These are phyloP conservation scores for Ophiostoma sp. DNA, from an alignment of 2,329 filamentous ascomycete species.

Conservation along the genomic window DNA sequence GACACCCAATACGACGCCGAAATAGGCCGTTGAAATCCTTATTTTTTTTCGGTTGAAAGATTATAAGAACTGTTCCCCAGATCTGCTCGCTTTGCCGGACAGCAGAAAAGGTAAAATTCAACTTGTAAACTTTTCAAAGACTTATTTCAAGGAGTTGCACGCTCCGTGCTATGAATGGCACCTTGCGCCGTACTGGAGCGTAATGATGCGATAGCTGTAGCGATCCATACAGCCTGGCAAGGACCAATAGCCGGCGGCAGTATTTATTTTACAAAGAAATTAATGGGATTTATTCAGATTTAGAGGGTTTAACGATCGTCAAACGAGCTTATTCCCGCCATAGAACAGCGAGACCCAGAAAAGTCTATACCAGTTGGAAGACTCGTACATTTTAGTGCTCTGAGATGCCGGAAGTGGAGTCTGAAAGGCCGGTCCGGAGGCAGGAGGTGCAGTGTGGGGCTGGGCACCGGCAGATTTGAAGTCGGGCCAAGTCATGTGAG, in stretches of 20 bases:
- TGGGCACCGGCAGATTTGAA: not conserved
- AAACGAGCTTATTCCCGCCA: not conserved
- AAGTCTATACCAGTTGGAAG: constrained; percentile 6
- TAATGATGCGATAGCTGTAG: not conserved
- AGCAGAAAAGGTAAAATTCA: not conserved
- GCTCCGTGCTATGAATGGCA: not conserved
- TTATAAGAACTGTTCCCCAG: not conserved
- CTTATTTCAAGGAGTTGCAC: no score
- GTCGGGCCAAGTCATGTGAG: not conserved
- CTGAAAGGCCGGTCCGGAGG: constrained; percentile 8
- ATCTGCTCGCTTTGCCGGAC: not conserved
- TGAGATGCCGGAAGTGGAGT: not conserved
- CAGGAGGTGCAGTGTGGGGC: not conserved
- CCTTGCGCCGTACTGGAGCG: not conserved
- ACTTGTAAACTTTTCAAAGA: no score
- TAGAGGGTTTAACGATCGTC: not conserved
- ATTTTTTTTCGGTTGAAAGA: not conserved
- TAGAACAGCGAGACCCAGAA: not conserved
- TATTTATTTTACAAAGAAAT: not conserved
- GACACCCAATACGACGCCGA: not conserved
- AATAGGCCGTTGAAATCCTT: not conserved
- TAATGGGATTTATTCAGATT: not conserved
- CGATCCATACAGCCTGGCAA: not conserved
- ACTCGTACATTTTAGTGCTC: not conserved
- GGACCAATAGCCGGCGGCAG: not conserved